Base-by-base conservation (phyloP, 2,329 filamentous ascomycete genomes). In the Aspergillus ibericus region DNA sequence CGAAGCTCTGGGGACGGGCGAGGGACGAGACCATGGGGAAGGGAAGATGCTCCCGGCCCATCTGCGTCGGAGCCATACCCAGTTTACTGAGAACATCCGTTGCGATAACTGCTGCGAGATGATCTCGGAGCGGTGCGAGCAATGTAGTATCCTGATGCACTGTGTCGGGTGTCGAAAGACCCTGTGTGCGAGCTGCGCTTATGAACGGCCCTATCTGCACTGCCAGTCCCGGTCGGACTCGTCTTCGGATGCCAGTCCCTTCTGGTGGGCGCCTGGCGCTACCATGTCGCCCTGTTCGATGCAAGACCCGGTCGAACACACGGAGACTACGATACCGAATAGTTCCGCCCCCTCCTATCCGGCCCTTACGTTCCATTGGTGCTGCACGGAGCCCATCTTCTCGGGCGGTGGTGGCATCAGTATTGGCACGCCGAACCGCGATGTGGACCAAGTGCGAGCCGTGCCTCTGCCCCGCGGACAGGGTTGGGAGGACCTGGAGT, bases 91-190 rank as follows among this genome's bases (percentile, higher is more conserved):
- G 20, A 73, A 81, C 36, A 72, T 84, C 63, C 80, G 79, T 55
- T 86, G 83, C 66, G 78, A 84, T 49, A 78, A 80, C 57, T 86
- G 83, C 71, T 75, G 77, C 50, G 81, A 83, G 44, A 66, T 72
- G 32, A 85, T 86, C 44, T 67, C 77, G 40, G 83, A 86, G 68
- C 73, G 83, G 50, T 86, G 83, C 65, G 83, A 86, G 69, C 83
- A 84, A 59, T 86, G 83, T 69, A 85, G 83, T 58, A 82, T 85
- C 15, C 75, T 83, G 63, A 85, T 86, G 83, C 83, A 85, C 67
- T 86, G 83, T 66, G 81, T 83, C 67, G 83, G 83, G 36, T 86
- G 83, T 65, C 77, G 83, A 51, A 85, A 83, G 72, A 86, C 83
- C 1, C 78, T 85, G 2, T 86, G 83, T 73, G 82, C 81, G 18